Evolutionary conservation across 2,329 filamentous ascomycete species (phyloP), one percentile per base, ranked within the genome.

Genomic region (Botrytis porri): DNA sequence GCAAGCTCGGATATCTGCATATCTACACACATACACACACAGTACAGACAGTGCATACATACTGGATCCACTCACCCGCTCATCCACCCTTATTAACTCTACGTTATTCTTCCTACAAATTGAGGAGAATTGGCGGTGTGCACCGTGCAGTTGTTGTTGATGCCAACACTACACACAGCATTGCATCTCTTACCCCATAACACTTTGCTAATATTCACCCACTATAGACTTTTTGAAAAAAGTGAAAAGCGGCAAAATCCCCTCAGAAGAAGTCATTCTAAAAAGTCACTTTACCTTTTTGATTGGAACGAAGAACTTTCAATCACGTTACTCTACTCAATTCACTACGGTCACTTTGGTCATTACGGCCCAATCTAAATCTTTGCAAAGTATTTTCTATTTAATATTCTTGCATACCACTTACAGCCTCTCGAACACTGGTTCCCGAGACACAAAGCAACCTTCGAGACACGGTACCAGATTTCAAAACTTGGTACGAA

Each of bases 391-490:
- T 54, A 39, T 57, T 67, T 51, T 41, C 20, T 16, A 57, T 57
- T 18, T 70, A 25, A 39, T n/a, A 32, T 73, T 62, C 71, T 73
- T 73, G 66, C 72, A 67, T 63, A 72, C 74, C 75, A 73, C 71
- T 57, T n/a, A 73, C 61, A 75, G 69, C 74, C 74, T 75, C 73
- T 73, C 70, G 74, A 75, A 75, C 48, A 73, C 73, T 73, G 60
- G 62, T 75, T 73, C 76, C 78, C 79, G 78, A 80, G 75, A 80
- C 79, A 80, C 57, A 75, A 62, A 69, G 74, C 71, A 74, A 75
- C 59, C 61, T 73, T 74, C 66, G 69, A 78, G 74, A 78, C 76
- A 76, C 59, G 37, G 62, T 72, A 70, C 73, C 72, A 76, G 59
- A 73, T 73, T 75, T 66, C 74, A 72, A 75, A 77, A 78, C 73